Percentiles rank a stretch among this genome's conserved stretches.
phyloP scores from a whole-genome alignment of 208 protist species.

The Crithidia sp. region DNA sequence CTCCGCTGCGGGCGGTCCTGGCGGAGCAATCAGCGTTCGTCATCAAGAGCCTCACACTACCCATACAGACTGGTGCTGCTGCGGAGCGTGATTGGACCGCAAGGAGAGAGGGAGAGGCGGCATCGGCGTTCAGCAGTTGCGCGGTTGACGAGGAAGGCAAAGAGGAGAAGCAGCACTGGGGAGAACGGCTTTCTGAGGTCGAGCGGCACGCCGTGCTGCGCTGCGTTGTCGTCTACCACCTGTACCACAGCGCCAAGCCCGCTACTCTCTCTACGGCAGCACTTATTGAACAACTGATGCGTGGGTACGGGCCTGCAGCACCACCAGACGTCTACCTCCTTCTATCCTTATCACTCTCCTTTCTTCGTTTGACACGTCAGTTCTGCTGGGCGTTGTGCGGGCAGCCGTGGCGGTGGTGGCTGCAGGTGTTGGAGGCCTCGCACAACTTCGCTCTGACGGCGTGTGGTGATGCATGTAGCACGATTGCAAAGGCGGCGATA shows the following conservation, averaged over 20 bases:
- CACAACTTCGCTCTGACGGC: not conserved
- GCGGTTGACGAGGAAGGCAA: not conserved
- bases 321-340: not conserved
- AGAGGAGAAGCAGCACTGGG: not conserved
- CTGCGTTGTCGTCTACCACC: conserved; percentile 1
- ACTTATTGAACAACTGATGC: not conserved
- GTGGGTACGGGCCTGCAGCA: not conserved
- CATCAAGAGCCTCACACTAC: no score
- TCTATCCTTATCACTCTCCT: not conserved
- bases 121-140: not conserved
- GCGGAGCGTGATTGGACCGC: no score
- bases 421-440: not conserved
- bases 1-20: no score
- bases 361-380: not conserved
- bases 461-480: not conserved
- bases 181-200: not conserved
- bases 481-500: not conserved
- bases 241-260: not conserved
- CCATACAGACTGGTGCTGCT: no score
- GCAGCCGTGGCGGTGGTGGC: conserved; percentile 4
- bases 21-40: no score
- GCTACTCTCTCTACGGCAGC: no score
- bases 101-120: no score
- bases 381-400: not conserved
- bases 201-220: conserved; percentile 4